phyloP scores from a whole-genome alignment of 495 filamentous ascomycete species.

The Neurospora terricola region DNA sequence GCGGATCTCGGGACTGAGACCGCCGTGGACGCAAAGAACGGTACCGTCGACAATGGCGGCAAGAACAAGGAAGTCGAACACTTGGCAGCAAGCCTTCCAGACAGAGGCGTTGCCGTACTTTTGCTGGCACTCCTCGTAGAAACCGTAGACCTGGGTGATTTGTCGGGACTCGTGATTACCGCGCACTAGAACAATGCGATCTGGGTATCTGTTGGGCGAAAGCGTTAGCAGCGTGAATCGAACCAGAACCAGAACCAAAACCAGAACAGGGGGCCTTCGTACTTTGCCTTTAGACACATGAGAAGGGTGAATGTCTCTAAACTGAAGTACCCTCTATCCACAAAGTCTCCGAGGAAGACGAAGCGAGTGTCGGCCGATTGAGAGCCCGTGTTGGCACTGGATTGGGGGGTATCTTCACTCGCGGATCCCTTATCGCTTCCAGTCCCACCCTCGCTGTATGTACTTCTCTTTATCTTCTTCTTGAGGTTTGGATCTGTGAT shows the following conservation, averaged over 20 bases:
- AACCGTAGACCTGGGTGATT: conserved; percentile 97
- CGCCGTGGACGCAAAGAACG: conserved; percentile 93
- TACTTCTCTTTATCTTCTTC: conserved; percentile 57
- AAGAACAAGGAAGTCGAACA: conserved; percentile 94
- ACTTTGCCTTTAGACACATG: conserved; percentile 96
- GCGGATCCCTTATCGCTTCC: conserved; percentile 25
- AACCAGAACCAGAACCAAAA: not conserved
- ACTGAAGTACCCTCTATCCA: conserved; percentile 96
- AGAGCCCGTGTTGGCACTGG: conserved; percentile 33
- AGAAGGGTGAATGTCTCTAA: conserved; percentile 92
- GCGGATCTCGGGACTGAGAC: conserved; percentile 90
- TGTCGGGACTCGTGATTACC: conserved; percentile 97
- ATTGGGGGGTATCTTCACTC: conserved; percentile 28
- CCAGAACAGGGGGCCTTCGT: conserved; percentile 2
- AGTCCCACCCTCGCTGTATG: conserved; percentile 21
- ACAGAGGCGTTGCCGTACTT: conserved; percentile 98
- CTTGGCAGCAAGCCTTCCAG: conserved; percentile 98
- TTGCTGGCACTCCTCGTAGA: conserved; percentile 96
- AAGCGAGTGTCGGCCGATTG: conserved; percentile 72
- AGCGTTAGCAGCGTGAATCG: conserved; percentile 13
- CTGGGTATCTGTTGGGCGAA: conserved; percentile 61
- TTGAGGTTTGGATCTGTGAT: conserved; percentile 77
- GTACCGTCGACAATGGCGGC: conserved; percentile 96
- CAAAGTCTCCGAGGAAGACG: conserved; percentile 94
- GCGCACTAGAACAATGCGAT: conserved; percentile 88